Conservation (phyloP, 805 yeast species). For the Lipomyces japonicus region DNA sequence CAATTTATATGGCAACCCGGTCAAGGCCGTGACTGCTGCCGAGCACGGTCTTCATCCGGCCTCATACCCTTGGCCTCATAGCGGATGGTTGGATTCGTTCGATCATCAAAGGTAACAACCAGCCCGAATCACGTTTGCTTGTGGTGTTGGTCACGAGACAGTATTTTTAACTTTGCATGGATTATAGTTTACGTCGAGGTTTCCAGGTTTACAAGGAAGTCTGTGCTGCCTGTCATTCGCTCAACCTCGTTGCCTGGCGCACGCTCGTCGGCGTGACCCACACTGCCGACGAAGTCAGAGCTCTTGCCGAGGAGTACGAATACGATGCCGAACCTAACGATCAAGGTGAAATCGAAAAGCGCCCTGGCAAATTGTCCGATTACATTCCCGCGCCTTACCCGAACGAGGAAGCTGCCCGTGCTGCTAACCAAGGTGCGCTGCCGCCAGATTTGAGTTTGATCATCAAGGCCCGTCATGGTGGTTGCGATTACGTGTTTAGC, state of each 20-base stretch:
- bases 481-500: slow-evolving; percentile 89
- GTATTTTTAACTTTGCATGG: background rate
- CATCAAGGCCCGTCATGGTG: slow-evolving; percentile 99
- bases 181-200: slow-evolving; percentile 80
- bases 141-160: slow-evolving; percentile 6
- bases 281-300: slow-evolving; percentile 83
- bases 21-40: slow-evolving; percentile 74
- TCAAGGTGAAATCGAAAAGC: slow-evolving; percentile 95
- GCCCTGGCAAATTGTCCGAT: slow-evolving; percentile 97
- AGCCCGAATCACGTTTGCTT: background rate
- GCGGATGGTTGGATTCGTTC: slow-evolving; percentile 64
- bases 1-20: slow-evolving; percentile 80
- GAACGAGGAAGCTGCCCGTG: slow-evolving; percentile 98
- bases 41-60: slow-evolving; percentile 99
- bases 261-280: slow-evolving; percentile 95
- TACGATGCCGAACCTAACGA: slow-evolving; percentile 95
- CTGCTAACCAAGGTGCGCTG: slow-evolving; percentile 98
- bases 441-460: slow-evolving; percentile 97
- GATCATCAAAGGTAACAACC: slow-evolving; percentile 31
- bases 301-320: slow-evolving; percentile 92
- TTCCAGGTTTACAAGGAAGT: slow-evolving; percentile 98
- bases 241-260: slow-evolving; percentile 98
- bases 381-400: slow-evolving; percentile 92
- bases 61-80: slow-evolving; percentile 87
- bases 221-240: slow-evolving; percentile 97